phyloP scores from a whole-genome alignment of 164 flowering plant genomes.

The Brasenia schreberi region DNA sequence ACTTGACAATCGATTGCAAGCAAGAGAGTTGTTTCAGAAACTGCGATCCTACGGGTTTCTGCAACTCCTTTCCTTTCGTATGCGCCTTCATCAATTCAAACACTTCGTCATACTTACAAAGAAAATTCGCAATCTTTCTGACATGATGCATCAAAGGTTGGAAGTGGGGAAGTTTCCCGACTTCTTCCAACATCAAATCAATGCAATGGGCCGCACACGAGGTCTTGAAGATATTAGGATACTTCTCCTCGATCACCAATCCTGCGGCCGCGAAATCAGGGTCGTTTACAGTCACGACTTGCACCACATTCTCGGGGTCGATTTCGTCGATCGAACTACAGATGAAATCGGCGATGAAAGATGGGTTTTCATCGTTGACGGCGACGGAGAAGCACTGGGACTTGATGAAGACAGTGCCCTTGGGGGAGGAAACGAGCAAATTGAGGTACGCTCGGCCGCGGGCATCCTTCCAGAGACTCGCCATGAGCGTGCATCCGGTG shows the following conservation, averaged over 20 bases:
- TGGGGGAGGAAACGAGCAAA: neutral
- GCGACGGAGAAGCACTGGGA: neutral
- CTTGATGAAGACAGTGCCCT: slow-evolving; percentile 1
- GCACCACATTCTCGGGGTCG: slow-evolving; percentile 1
- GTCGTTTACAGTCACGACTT: neutral
- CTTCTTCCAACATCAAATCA: slow-evolving; percentile 1
- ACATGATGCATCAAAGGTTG: neutral
- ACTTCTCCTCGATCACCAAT: neutral
- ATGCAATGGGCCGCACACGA: slow-evolving; percentile 1
- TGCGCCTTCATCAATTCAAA: neutral
- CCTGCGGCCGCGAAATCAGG: neutral
- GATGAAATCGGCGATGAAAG: neutral
- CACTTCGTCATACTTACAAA: neutral
- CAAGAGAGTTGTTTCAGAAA: neutral
- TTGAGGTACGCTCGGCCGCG: neutral
- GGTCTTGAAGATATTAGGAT: neutral
- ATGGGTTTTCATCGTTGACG: neutral
- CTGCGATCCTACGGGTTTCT: neutral
- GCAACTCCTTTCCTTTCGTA: slow-evolving; percentile 3
- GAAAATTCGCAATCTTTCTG: neutral
- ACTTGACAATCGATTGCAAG: slow-evolving; percentile 1
- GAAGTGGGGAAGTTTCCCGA: neutral
- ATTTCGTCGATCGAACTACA: neutral
- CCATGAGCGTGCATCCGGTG: slow-evolving; percentile 3
- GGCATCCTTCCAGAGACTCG: neutral